Evolutionary conservation across 495 filamentous ascomycete genomes (phyloP).

Genomic region (Sabuloglossum arenarium): DNA sequence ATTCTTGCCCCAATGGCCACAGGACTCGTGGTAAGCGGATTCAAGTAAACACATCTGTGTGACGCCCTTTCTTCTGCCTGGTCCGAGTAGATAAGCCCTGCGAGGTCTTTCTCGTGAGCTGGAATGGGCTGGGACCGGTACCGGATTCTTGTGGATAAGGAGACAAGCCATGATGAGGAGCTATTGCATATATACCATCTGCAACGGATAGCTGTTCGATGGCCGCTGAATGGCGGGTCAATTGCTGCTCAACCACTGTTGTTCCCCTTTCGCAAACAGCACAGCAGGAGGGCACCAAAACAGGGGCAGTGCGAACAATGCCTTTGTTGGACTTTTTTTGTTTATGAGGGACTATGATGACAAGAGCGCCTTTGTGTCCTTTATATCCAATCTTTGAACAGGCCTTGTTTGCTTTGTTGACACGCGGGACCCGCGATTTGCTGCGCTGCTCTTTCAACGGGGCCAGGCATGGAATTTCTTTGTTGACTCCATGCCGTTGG

Average conservation of each 20-base stretch:
- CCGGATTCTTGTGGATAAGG: background rate
- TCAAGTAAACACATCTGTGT: conserved; percentile 1
- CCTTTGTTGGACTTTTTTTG: background rate
- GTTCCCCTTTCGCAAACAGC: background rate
- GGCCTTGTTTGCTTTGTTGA: background rate
- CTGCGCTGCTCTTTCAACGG: background rate
- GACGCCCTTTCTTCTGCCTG: background rate
- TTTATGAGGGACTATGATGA: background rate
- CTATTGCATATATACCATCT: background rate
- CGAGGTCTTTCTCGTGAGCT: background rate
- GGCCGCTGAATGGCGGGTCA: background rate
- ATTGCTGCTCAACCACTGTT: background rate
- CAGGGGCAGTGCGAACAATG: background rate
- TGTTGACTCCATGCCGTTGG: background rate
- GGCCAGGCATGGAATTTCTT: background rate
- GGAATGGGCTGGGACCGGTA: background rate
- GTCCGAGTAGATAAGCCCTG: background rate
- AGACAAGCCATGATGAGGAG: background rate
- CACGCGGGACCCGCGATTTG: background rate
- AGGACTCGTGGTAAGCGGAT: conserved; percentile 1
- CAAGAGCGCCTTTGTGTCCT: background rate
- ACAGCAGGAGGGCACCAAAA: background rate
- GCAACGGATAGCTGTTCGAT: background rate
- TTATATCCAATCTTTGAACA: background rate
- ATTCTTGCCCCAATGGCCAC: conserved; percentile 5